Percentiles rank a stretch among this genome's conserved stretches.
phyloP scores from a whole-genome alignment of 768 basidiomycete genomes.

The Macrolepiota fuliginosa region DNA sequence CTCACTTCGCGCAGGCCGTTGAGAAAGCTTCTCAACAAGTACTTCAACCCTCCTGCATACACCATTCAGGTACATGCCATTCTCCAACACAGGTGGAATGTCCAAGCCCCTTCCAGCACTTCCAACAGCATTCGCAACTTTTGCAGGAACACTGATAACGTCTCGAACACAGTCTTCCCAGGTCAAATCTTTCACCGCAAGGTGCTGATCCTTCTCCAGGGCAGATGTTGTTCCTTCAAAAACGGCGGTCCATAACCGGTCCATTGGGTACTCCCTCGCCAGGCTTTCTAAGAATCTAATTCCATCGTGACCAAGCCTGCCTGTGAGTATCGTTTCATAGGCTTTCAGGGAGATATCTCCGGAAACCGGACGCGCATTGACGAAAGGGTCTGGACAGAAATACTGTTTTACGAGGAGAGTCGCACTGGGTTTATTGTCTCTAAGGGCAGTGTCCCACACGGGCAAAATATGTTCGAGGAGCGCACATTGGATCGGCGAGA shows the following conservation, averaged over 20 bases:
- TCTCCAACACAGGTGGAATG: constrained; percentile 49
- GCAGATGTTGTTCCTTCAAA: constrained; percentile 23
- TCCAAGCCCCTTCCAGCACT: constrained; percentile 24
- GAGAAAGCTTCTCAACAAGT: constrained; percentile 45
- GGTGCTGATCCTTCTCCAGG: constrained; percentile 17
- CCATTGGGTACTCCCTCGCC: constrained; percentile 61
- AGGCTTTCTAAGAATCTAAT: constrained; percentile 56
- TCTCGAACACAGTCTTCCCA: constrained; percentile 83
- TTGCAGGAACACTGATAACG: constrained; percentile 66
- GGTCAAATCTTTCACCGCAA: constrained; percentile 28
- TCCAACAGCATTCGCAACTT: constrained; percentile 70
- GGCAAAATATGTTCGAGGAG: constrained; percentile 66
- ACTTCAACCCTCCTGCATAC: constrained; percentile 52
- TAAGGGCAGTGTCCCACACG: constrained; percentile 60
- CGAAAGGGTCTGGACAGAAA: constrained; percentile 69
- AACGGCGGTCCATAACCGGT: constrained; percentile 57
- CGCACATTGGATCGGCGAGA: constrained; percentile 60
- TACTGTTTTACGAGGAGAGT: constrained; percentile 56
- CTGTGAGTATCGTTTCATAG: constrained; percentile 62
- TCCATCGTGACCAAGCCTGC: constrained; percentile 45
- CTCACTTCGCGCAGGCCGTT: constrained; percentile 39
- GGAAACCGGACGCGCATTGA: constrained; percentile 45
- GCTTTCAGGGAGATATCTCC: constrained; percentile 55
- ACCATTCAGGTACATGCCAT: constrained; percentile 53
- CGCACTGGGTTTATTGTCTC: constrained; percentile 37